phyloP scores from a whole-genome alignment of 208 protist species.

The Trypanosoma melophagium region DNA sequence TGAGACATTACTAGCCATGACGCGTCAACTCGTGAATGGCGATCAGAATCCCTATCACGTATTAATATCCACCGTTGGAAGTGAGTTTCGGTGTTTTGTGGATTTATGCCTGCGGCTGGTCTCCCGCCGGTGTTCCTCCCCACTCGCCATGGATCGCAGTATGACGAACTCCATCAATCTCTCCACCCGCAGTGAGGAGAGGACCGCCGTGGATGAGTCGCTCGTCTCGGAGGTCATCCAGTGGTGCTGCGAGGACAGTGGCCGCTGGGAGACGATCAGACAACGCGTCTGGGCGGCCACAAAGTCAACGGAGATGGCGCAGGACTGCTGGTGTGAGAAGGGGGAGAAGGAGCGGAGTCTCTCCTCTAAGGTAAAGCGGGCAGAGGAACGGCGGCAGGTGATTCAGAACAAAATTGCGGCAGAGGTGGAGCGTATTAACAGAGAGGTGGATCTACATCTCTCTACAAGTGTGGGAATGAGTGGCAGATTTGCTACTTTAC shows the following conservation, averaged over 20 bases:
- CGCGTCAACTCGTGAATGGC: conserved; percentile 43
- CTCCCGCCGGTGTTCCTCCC: not conserved
- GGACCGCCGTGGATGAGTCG: conserved; percentile 18
- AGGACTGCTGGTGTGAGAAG: conserved; percentile 13
- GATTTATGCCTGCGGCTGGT: conserved; percentile 31
- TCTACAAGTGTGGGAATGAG: not conserved
- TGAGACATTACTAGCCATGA: conserved; percentile 50
- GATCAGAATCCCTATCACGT: conserved; percentile 47
- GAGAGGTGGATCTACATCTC: conserved; percentile 19
- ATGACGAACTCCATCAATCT: not conserved
- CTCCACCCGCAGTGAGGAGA: conserved; percentile 24
- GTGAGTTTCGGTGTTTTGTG: conserved; percentile 33
- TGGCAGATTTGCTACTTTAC: not conserved
- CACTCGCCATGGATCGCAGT: not conserved
- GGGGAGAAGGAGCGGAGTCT: conserved; percentile 3
- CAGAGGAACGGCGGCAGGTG: conserved; percentile 27
- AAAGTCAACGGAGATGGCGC: conserved; percentile 4
- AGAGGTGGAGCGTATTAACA: conserved; percentile 27
- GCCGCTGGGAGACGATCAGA: conserved; percentile 22
- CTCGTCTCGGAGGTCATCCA: conserved; percentile 52
- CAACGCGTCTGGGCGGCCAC: conserved; percentile 16
- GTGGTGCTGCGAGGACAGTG: conserved; percentile 40
- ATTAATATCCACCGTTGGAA: conserved; percentile 47
- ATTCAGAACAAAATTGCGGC: conserved; percentile 24
- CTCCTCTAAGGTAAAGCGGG: conserved; percentile 20